These are phyloP conservation scores for Cardamine chenopodiifolia DNA, from an alignment of 345 rosid species.

Conservation along the genomic window DNA sequence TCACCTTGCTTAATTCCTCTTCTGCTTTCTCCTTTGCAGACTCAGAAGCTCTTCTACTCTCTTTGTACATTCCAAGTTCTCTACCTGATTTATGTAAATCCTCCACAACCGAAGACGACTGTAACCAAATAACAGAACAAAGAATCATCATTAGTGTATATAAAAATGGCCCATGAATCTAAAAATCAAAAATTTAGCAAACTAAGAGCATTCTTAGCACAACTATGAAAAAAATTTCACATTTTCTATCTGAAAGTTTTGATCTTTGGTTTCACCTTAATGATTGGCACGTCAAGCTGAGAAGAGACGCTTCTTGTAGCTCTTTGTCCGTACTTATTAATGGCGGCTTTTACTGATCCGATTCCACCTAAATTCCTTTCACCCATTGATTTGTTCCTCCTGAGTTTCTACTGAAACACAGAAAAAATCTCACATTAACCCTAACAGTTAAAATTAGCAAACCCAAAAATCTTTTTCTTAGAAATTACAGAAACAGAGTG, in stretches of 20 bases:
- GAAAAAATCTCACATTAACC: not conserved
- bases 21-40: constrained; percentile 53
- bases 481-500: not conserved
- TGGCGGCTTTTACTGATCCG: constrained; percentile 70
- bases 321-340: constrained; percentile 53
- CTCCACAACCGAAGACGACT: constrained; percentile 58
- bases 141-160: not conserved
- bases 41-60: constrained; percentile 57
- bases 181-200: constrained; percentile 23
- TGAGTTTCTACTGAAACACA: constrained; percentile 22
- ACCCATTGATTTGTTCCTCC: constrained; percentile 44
- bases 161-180: not conserved
- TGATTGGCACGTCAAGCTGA: constrained; percentile 46
- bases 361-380: constrained; percentile 44
- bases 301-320: constrained; percentile 47
- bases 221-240: not conserved
- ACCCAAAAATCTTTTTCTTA: not conserved
- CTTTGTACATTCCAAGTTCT: constrained; percentile 52
- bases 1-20: constrained; percentile 54
- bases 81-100: constrained; percentile 62
- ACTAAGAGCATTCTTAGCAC: not conserved
- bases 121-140: constrained; percentile 21
- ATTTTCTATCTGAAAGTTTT: not conserved
- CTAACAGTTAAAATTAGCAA: not conserved
- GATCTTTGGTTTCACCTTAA: constrained; percentile 48